Base-by-base conservation (phyloP, 1,284 basidiomycete genomes). In the Cutaneotrichosporon mucoides region DNA sequence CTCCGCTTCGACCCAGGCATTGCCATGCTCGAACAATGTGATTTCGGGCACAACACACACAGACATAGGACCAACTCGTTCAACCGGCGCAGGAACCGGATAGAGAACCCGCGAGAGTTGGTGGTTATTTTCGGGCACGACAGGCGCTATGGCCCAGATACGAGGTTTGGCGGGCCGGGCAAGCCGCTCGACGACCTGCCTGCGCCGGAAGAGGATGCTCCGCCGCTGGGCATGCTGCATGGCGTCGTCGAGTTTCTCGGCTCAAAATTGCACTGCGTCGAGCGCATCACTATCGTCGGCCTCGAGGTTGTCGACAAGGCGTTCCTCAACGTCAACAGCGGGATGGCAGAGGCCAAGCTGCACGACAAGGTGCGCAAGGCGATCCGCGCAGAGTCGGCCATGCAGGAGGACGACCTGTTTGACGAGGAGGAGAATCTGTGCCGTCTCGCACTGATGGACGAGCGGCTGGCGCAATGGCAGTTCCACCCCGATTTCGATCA, bases 401-500 rank as follows among this genome's bases (percentile, higher is more conserved):
- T 38, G 16, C 49, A 51, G 49, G 49, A 51, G 10, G 49, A 51
- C 49, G 49, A 51, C 38, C 38, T 51, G 37, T 51, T 51, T 16
- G 49, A 51, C 37, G 49, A 51, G 38, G 49, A 51, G 38, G 49
- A 51, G 38, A 51, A 51, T 38, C 49, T 51, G 9, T 51, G 49
- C 49, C 49, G 49, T 36, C 49, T 51, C 10, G 49, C 49, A 15
- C 49, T 51, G 10, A 51, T 51, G 49, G 49, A 51, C 38, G 49
- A 51, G 49, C 49, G 49, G 13, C 49, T 51, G 16, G 49, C 49
- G 15, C 49, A 51, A 38, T 51, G 49, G 49, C 49, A 51, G 38
- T 51, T 51, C 49, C 49, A 51, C 16, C 49, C 49, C 49, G 49
- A 51, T 9, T 51, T 51, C 33, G 49, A 51, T 38, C 49, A 51